Conservation (phyloP, 768 basidiomycete genomes). For the Melanogaster broomeanus region DNA sequence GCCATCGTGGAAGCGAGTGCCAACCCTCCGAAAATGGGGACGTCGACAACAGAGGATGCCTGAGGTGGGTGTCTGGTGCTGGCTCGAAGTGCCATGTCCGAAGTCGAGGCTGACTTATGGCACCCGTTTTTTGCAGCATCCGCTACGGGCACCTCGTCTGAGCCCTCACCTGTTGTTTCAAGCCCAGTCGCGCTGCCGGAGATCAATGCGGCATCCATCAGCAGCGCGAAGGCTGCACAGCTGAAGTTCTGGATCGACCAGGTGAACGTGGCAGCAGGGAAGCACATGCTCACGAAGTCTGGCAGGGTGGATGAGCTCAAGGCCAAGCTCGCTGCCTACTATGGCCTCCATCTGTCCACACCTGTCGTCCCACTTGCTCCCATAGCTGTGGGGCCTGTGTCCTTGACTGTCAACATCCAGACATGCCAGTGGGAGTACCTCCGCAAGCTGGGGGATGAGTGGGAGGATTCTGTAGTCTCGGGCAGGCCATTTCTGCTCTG, state of each 20-base stretch:
- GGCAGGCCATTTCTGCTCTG: not conserved
- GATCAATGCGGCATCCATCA: not conserved
- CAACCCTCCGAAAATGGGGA: no score
- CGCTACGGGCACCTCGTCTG: no score
- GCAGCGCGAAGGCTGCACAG: not conserved
- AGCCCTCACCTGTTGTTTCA: no score
- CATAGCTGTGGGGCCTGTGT: not conserved
- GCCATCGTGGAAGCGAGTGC: no score
- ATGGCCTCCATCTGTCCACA: constrained; percentile 1
- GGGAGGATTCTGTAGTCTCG: not conserved
- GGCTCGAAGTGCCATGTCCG: no score
- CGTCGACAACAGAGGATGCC: no score
- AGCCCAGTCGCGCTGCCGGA: no score
- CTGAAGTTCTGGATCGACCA: not conserved
- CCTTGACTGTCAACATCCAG: not conserved
- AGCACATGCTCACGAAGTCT: not conserved
- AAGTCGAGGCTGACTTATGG: no score
- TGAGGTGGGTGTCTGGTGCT: no score
- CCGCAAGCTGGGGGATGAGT: not conserved
- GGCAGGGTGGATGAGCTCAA: constrained; percentile 1
- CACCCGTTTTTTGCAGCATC: no score
- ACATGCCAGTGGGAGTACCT: not conserved
- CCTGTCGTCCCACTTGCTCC: not conserved
- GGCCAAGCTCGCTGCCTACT: not conserved
- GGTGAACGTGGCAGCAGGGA: not conserved